Evolutionary conservation across 257 asterid genomes (phyloP).

Genomic region (Nicotiana noctiflora): DNA sequence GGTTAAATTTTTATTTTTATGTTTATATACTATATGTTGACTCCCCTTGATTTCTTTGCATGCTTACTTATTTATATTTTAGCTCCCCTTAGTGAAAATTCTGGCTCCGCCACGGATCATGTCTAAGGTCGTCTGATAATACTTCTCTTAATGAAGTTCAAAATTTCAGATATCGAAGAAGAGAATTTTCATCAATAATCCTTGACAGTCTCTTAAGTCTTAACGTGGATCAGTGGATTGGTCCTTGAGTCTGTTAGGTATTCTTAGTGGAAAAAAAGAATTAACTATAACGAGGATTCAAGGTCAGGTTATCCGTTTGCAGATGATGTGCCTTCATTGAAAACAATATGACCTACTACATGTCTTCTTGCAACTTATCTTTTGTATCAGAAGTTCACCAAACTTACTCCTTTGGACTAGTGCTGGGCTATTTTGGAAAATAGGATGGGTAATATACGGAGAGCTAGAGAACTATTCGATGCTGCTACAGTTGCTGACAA

Average conservation of each 20-base stretch:
- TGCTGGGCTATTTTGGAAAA: conserved; percentile 97
- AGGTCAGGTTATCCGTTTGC: background rate
- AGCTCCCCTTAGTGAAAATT: too few relatives aligned
- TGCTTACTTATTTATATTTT: too few relatives aligned
- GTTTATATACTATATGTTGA: too few relatives aligned
- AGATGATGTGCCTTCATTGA: background rate
- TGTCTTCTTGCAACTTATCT: conserved; percentile 8
- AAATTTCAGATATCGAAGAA: background rate
- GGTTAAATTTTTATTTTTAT: too few relatives aligned
- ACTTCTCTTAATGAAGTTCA: background rate
- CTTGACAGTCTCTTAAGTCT: background rate
- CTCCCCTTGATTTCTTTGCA: too few relatives aligned
- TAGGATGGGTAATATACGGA: conserved; percentile 72
- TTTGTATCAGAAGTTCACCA: conserved; percentile 12
- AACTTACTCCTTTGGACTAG: conserved; percentile 33
- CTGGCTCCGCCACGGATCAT: too few relatives aligned
- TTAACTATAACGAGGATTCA: background rate
- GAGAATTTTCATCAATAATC: background rate
- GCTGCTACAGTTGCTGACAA: conserved; percentile 96
- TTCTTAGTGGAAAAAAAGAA: background rate
- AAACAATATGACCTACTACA: conserved; percentile 1
- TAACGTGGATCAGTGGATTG: background rate
- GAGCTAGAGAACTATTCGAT: conserved; percentile 83
- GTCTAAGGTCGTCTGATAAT: background rate
- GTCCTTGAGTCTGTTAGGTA: background rate